A percentile compares a stretch with the other conserved stretches of the same genome.
Conservation (phyloP, 1,284 basidiomycete genomes). For the Pseudozyma tsukubaensis region DNA sequence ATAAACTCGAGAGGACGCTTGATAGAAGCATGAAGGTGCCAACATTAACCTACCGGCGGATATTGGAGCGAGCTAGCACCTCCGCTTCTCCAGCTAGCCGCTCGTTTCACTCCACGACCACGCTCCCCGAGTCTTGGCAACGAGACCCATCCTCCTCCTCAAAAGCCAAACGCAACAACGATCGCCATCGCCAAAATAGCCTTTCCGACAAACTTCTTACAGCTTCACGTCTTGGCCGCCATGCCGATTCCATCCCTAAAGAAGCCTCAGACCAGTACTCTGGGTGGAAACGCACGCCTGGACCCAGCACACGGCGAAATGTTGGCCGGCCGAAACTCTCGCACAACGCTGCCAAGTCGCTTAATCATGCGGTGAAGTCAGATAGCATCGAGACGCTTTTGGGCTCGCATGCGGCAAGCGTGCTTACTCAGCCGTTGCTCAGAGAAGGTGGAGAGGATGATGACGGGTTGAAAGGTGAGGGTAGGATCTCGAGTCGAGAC, state of each 20-base stretch:
- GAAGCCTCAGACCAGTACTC: slow-evolving; percentile 23
- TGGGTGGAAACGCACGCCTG: slow-evolving; percentile 39
- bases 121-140: no score
- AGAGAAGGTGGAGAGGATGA: not conserved
- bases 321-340: slow-evolving; percentile 29
- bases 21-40: slow-evolving; percentile 11
- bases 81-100: no score
- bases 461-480: not conserved
- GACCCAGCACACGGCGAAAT: slow-evolving; percentile 33
- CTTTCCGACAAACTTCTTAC: slow-evolving; percentile 34
- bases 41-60: not conserved
- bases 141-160: not conserved
- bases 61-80: no score
- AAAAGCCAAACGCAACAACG: slow-evolving; percentile 4
- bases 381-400: slow-evolving; percentile 20
- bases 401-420: slow-evolving; percentile 14
- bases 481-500: slow-evolving; percentile 15
- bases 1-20: not conserved
- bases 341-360: slow-evolving; percentile 17
- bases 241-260: slow-evolving; percentile 20
- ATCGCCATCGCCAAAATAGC: slow-evolving; percentile 3
- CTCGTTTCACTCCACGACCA: slow-evolving; percentile 3
- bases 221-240: slow-evolving; percentile 20
- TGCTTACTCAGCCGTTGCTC: slow-evolving; percentile 20
- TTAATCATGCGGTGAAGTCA: slow-evolving; percentile 1